These are phyloP conservation scores for Takashimella tepidaria DNA, from an alignment of 1,284 basidiomycete genomes.

Conservation along the genomic window DNA sequence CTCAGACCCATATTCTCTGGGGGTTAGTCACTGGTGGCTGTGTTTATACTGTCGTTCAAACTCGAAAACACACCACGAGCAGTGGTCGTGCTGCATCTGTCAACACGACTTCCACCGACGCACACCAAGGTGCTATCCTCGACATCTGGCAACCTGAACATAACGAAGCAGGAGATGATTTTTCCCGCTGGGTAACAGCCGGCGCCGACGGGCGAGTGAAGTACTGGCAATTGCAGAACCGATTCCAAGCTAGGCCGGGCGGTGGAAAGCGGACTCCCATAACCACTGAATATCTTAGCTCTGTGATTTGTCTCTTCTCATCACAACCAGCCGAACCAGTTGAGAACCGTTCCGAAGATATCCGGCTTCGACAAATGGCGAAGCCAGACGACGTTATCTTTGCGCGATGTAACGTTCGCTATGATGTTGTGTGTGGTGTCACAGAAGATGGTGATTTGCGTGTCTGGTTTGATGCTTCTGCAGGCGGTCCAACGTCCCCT, in stretches of 20 bases:
- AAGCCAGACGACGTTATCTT: slow-evolving; percentile 33
- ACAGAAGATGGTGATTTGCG: slow-evolving; percentile 40
- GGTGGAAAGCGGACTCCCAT: slow-evolving; percentile 25
- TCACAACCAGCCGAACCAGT: slow-evolving; percentile 21
- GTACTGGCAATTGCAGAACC: slow-evolving; percentile 32
- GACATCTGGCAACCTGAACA: slow-evolving; percentile 30
- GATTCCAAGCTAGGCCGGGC: slow-evolving; percentile 6
- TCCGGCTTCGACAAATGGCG: slow-evolving; percentile 25
- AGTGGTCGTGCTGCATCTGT: slow-evolving; percentile 34
- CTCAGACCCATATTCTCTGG: slow-evolving; percentile 38
- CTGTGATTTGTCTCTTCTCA: slow-evolving; percentile 36
- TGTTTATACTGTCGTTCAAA: slow-evolving; percentile 40
- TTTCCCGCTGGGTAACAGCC: slow-evolving; percentile 36
- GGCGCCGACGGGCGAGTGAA: slow-evolving; percentile 44
- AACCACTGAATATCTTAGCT: slow-evolving; percentile 4
- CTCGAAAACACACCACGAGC: slow-evolving; percentile 28
- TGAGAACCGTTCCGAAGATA: slow-evolving; percentile 30
- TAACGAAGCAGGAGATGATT: slow-evolving; percentile 7
- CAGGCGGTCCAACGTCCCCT: neutral
- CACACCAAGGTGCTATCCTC: slow-evolving; percentile 31
- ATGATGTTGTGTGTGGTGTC: slow-evolving; percentile 34
- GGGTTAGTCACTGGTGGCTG: slow-evolving; percentile 35
- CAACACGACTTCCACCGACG: slow-evolving; percentile 30
- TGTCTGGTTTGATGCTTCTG: slow-evolving; percentile 25
- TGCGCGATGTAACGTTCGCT: slow-evolving; percentile 24